Percentiles rank a stretch among this genome's conserved stretches.
Evolutionary conservation across 306 rosid genomes (phyloP).

Genomic region (Cicer yamashitae): DNA sequence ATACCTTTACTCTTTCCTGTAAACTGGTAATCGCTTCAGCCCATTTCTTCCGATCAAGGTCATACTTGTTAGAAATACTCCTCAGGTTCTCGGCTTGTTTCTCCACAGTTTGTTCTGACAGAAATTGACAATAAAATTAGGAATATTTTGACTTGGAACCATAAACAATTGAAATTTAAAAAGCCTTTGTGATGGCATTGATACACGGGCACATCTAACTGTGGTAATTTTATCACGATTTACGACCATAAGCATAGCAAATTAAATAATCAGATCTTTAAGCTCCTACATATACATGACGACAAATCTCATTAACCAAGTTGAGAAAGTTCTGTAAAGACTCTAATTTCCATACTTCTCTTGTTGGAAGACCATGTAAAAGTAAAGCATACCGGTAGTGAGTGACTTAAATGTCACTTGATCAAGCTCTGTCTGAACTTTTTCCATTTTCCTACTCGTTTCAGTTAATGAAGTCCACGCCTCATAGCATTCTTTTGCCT

Average conservation of each 20-base stretch:
- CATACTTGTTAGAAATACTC: conserved; percentile 63
- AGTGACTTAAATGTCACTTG: conserved; percentile 69
- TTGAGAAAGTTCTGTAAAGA: background rate
- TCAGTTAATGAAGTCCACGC: conserved; percentile 90
- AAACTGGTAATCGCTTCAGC: conserved; percentile 59
- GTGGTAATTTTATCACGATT: conserved; percentile 16
- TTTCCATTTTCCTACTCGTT: conserved; percentile 69
- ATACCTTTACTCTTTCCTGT: conserved; percentile 70
- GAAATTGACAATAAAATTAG: conserved; percentile 42
- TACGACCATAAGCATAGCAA: conserved; percentile 20
- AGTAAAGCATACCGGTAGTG: conserved; percentile 56
- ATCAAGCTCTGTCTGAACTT: conserved; percentile 78
- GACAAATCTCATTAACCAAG: conserved; percentile 9
- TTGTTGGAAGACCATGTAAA: conserved; percentile 11
- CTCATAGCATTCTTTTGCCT: conserved; percentile 85
- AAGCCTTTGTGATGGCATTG: conserved; percentile 1
- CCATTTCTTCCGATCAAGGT: conserved; percentile 74
- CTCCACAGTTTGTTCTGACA: conserved; percentile 72
- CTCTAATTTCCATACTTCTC: conserved; percentile 13
- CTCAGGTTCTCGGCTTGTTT: conserved; percentile 73
- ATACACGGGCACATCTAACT: conserved; percentile 13
- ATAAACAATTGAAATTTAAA: conserved; percentile 12
- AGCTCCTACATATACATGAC: conserved; percentile 19
- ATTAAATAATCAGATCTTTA: conserved; percentile 31
- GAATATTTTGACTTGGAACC: conserved; percentile 25